Evolutionary conservation across 805 yeast genomes (phyloP).

Genomic region (Kluyveromyces siamensis): DNA sequence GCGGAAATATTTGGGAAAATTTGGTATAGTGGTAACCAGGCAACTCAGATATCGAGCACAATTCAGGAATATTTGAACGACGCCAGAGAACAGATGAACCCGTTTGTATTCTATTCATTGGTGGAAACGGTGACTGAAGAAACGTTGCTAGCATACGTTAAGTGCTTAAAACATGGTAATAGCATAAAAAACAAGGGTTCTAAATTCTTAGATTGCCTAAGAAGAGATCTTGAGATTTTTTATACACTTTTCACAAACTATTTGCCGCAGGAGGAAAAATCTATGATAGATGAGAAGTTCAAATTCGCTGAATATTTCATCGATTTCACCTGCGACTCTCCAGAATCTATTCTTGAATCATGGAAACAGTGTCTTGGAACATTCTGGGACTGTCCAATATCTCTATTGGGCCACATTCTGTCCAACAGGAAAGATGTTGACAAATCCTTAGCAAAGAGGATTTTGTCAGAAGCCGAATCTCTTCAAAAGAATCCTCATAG

Average conservation of each 20-base stretch:
- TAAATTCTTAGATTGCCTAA: conserved; percentile 42
- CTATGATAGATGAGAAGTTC: conserved; percentile 40
- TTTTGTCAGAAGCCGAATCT: conserved; percentile 12
- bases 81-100: conserved; percentile 42
- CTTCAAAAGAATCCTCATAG: conserved; percentile 16
- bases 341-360: conserved; percentile 40
- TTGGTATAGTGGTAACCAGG: conserved; percentile 58
- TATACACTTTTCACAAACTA: conserved; percentile 43
- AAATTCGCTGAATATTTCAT: conserved; percentile 52
- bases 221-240: conserved; percentile 51
- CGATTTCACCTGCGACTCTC: conserved; percentile 42
- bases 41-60: conserved; percentile 60
- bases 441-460: conserved; percentile 18
- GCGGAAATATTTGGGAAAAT: conserved; percentile 51
- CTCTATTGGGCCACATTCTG: conserved; percentile 57
- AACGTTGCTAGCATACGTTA: conserved; percentile 40
- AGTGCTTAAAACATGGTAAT: conserved; percentile 36
- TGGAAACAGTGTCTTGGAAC: conserved; percentile 55
- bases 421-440: conserved; percentile 34
- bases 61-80: conserved; percentile 68
- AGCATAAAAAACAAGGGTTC: conserved; percentile 35
- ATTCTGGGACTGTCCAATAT: conserved; percentile 72
- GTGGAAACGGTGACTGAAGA: conserved; percentile 46
- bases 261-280: conserved; percentile 29
- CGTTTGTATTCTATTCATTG: conserved; percentile 45